Percentiles rank a stretch among this genome's conserved stretches.
Conservation (phyloP, 2,329 filamentous ascomycete genomes). For the Leptoxyphium fumago region DNA sequence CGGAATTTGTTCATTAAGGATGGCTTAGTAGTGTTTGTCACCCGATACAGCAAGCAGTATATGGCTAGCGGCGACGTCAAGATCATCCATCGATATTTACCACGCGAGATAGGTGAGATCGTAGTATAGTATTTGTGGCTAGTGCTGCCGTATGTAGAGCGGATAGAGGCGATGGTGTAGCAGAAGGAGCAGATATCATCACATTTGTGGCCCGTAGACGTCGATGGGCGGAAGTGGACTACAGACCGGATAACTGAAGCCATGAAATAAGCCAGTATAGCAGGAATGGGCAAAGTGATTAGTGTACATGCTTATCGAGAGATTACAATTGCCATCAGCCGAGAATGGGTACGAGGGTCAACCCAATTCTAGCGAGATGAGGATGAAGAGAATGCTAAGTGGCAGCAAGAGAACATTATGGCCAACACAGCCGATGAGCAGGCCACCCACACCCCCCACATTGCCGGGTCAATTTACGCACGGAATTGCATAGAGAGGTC, state of each 20-base stretch:
- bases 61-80: constrained; percentile 1
- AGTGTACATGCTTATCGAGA: constrained; percentile 3
- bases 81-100: constrained; percentile 3
- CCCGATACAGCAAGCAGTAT: constrained; percentile 2
- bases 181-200: not conserved
- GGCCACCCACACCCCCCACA: constrained; percentile 1
- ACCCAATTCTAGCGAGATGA: constrained; percentile 3
- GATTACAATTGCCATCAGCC: constrained; percentile 5
- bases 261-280: constrained; percentile 1
- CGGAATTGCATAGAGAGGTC: constrained; percentile 1
- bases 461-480: constrained; percentile 3
- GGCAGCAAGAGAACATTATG: not conserved
- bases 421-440: constrained; percentile 3
- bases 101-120: not conserved
- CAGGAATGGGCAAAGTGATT: constrained; percentile 2
- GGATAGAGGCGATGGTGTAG: constrained; percentile 2
- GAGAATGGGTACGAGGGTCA: constrained; percentile 2
- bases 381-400: constrained; percentile 1
- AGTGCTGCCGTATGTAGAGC: not conserved
- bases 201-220: constrained; percentile 1
- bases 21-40: constrained; percentile 2
- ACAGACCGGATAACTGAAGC: constrained; percentile 3
- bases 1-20: constrained; percentile 2
- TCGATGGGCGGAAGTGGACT: constrained; percentile 3
- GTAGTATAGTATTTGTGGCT: not conserved